phyloP scores from a whole-genome alignment of 495 filamentous ascomycete genomes.

The Penicillium chermesinum region DNA sequence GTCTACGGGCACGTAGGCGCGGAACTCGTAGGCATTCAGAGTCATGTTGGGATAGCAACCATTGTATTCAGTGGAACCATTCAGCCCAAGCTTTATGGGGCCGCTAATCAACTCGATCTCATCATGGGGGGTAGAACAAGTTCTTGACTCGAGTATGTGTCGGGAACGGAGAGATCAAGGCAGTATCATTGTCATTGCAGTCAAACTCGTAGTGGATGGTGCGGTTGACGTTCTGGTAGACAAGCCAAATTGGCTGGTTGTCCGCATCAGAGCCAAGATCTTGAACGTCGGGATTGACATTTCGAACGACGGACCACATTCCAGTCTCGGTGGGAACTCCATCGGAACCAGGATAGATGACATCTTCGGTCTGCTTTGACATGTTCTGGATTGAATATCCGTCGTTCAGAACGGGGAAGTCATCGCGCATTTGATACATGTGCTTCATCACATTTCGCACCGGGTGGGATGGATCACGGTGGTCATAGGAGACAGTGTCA shows the following conservation, averaged over 20 bases:
- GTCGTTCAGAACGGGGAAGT: slow-evolving; percentile 58
- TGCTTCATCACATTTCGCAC: slow-evolving; percentile 61
- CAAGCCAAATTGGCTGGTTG: slow-evolving; percentile 57
- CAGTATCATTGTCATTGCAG: slow-evolving; percentile 41
- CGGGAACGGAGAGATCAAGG: slow-evolving; percentile 55
- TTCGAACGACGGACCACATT: slow-evolving; percentile 59
- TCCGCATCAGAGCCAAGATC: slow-evolving; percentile 34
- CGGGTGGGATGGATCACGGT: slow-evolving; percentile 64
- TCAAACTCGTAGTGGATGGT: slow-evolving; percentile 53
- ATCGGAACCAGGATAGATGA: slow-evolving; percentile 50
- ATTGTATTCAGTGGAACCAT: slow-evolving; percentile 40
- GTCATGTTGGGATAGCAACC: slow-evolving; percentile 53
- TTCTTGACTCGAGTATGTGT: slow-evolving; percentile 53
- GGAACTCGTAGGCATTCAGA: slow-evolving; percentile 55
- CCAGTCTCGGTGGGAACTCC: slow-evolving; percentile 54
- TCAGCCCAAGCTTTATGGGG: slow-evolving; percentile 33
- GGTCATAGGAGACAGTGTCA: slow-evolving; percentile 52
- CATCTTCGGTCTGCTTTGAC: slow-evolving; percentile 49
- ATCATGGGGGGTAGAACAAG: slow-evolving; percentile 58
- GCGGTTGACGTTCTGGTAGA: slow-evolving; percentile 58
- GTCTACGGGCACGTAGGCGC: slow-evolving; percentile 54
- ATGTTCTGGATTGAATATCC: slow-evolving; percentile 53
- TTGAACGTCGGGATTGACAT: slow-evolving; percentile 43
- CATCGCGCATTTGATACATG: slow-evolving; percentile 57
- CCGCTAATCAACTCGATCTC: slow-evolving; percentile 43